Evolutionary conservation across 2,329 filamentous ascomycete genomes (phyloP), one percentile per base, ranked within the genome.

Genomic region (Epichloe sylvatica): DNA sequence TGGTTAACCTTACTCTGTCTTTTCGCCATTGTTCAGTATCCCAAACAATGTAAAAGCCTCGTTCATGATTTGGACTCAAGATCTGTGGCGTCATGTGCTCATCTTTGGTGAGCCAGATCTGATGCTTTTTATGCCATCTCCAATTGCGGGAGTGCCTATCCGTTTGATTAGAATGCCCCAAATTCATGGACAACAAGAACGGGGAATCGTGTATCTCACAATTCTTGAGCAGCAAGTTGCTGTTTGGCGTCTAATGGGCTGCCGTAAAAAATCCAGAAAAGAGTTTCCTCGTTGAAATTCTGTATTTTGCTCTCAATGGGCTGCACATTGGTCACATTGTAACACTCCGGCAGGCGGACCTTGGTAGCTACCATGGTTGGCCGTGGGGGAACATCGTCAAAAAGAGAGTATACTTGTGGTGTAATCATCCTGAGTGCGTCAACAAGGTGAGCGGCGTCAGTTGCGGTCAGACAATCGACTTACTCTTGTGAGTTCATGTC

Each of bases 211-310:
- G 21, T 17, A 2, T 56, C 77, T 65, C 66, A 83, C 78, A 84
- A 67, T 60, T 83, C 78, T 39, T 73, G 67, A 0, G 80, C 80
- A 3, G 80, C 80, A 65, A 81, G 67, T 45, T 80, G 74, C 60
- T 84, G 80, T 61, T 81, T 78, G 36, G 75, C 60, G 57, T 83
- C 80, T 42, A 74, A 70, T 7, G 80, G 77, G 52, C 77, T 81
- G 63, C 76, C 81, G 63, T 84, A 83, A 59, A 84, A 84, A 55
- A 84, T 83, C 73, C 77, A 82, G 63, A 84, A 78, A 45, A 84
- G 65, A 0, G 80, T 82, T 63, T 84, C 80, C 54, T 84, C 80
- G 55, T 82, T 83, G 64, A 84, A 83, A 54, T 75, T 81, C 39
- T 70, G 70, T 45, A 83, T 80, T 63, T 83, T 83, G 56, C 72